Evolutionary conservation across 1,139 yeast species (phyloP).

Genomic region (Geotrichum phurueaensis): DNA sequence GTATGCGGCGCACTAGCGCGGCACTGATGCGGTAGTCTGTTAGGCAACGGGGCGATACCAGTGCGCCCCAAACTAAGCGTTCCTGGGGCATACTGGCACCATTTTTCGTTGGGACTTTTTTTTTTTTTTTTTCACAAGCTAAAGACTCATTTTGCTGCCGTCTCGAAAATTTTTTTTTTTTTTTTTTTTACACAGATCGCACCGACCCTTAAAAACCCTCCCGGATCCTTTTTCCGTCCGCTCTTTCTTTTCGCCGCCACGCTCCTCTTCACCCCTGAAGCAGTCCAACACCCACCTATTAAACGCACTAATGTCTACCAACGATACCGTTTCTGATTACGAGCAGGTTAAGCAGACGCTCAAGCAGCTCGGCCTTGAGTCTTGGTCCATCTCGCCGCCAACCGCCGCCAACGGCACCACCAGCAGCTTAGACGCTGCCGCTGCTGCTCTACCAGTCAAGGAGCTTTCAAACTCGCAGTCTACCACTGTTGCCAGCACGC

Average conservation of each 20-base stretch:
- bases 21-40: neutral
- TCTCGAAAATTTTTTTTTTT: neutral
- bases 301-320: neutral
- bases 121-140: neutral
- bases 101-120: neutral
- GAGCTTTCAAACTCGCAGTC: constrained; percentile 5
- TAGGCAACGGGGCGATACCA: neutral
- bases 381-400: constrained; percentile 17
- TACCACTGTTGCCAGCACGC: constrained; percentile 15
- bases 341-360: constrained; percentile 15
- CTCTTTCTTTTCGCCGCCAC: neutral
- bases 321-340: constrained; percentile 11
- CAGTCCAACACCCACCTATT: neutral
- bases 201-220: neutral
- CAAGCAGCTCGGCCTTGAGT: constrained; percentile 14
- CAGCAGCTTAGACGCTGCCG: neutral
- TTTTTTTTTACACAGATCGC: neutral
- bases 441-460: neutral
- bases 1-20: neutral
- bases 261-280: neutral
- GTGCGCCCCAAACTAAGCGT: neutral
- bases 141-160: neutral
- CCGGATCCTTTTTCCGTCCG: neutral
- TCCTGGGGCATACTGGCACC: neutral
- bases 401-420: neutral